Evolutionary conservation across 2,329 filamentous ascomycete species (phyloP).

Genomic region (Mycosphaerella sp.): DNA sequence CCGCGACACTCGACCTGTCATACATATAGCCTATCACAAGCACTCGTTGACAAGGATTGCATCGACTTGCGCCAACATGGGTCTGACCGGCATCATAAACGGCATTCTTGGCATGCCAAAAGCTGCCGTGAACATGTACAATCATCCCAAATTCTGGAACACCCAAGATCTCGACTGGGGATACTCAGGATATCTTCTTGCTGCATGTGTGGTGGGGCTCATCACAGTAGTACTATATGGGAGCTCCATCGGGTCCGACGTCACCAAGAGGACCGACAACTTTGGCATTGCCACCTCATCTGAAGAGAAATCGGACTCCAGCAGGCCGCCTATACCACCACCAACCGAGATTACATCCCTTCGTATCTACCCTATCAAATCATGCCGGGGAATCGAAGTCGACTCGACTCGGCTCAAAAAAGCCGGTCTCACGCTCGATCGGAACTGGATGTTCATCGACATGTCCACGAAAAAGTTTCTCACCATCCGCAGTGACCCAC

Average conservation of each 20-base stretch:
- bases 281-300: slow-evolving; percentile 20
- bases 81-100: neutral
- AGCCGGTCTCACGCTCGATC: slow-evolving; percentile 55
- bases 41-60: neutral
- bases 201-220: slow-evolving; percentile 24
- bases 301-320: slow-evolving; percentile 20
- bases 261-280: slow-evolving; percentile 15
- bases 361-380: slow-evolving; percentile 59
- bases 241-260: slow-evolving; percentile 21
- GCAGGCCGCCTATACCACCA: slow-evolving; percentile 31
- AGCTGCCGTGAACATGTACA: neutral
- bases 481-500: slow-evolving; percentile 55
- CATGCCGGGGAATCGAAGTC: slow-evolving; percentile 56
- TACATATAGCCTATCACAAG: neutral
- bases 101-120: slow-evolving; percentile 1
- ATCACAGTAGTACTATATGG: slow-evolving; percentile 24
- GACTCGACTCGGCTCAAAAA: slow-evolving; percentile 46
- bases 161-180: slow-evolving; percentile 2
- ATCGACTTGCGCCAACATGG: neutral
- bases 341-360: slow-evolving; percentile 43
- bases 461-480: slow-evolving; percentile 49
- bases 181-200: slow-evolving; percentile 22
- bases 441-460: slow-evolving; percentile 61
- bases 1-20: no score
- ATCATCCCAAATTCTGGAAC: slow-evolving; percentile 5